A percentile compares a stretch with the other conserved stretches of the same genome.
These are phyloP conservation scores for Macrophomina phaseolina DNA, from an alignment of 2,329 filamentous ascomycete species.

Conservation along the genomic window DNA sequence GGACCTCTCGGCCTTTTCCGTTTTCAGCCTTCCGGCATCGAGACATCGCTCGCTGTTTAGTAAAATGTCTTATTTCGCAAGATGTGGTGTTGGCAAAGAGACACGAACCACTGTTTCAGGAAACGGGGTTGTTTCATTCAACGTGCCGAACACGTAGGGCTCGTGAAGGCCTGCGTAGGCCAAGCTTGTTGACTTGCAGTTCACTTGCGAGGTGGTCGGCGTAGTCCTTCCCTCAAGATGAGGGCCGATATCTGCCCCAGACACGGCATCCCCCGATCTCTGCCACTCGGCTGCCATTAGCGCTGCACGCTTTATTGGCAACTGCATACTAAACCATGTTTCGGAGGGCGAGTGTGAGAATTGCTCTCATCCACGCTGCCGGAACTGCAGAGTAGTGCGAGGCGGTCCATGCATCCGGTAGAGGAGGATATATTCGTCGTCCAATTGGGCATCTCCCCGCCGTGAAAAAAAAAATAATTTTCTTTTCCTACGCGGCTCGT, in stretches of 20 bases:
- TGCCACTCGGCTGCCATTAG: neutral
- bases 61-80: neutral
- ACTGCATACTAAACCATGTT: neutral
- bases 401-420: neutral
- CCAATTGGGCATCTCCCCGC: neutral
- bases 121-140: neutral
- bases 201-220: neutral
- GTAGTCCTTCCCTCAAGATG: neutral
- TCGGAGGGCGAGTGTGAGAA: neutral
- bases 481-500: neutral
- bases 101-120: slow-evolving; percentile 1
- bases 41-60: neutral
- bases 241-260: neutral
- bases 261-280: neutral
- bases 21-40: no score
- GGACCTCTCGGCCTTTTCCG: no score
- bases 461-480: neutral
- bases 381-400: neutral
- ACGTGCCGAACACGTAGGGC: neutral
- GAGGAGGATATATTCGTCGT: neutral
- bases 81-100: neutral
- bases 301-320: neutral
- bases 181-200: neutral
- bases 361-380: neutral
- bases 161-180: neutral